Evolutionary conservation across 163 green algal species (phyloP).

Genomic region (Chloromonas sp.): DNA sequence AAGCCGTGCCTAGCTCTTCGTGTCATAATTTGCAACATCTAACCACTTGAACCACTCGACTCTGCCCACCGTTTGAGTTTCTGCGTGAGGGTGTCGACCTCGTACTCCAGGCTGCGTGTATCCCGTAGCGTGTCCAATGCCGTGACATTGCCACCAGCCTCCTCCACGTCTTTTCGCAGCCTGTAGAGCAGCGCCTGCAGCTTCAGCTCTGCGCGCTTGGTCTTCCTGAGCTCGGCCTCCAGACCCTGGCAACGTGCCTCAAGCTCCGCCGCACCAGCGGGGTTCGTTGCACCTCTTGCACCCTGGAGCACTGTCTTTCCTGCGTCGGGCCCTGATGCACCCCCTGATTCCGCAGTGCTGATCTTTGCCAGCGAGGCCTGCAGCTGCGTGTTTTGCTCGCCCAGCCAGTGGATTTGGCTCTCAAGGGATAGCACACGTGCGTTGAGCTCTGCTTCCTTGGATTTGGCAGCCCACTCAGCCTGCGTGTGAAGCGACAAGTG

Average conservation of each 20-base stretch:
- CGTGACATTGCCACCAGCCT: neutral
- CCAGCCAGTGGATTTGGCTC: conserved; percentile 48
- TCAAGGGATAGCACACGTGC: conserved; percentile 46
- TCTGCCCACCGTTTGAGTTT: conserved; percentile 37
- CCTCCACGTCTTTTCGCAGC: conserved; percentile 48
- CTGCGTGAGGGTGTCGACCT: conserved; percentile 45
- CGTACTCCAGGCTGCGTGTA: conserved; percentile 45
- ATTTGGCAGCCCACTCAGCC: conserved; percentile 29
- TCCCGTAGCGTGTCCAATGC: conserved; percentile 36
- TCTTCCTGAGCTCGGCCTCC: conserved; percentile 42
- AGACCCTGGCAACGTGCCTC: conserved; percentile 1
- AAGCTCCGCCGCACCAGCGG: neutral
- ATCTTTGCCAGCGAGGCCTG: neutral
- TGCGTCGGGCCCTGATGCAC: neutral
- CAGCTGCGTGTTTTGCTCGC: conserved; percentile 47
- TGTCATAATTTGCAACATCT: neutral
- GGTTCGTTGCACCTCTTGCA: neutral
- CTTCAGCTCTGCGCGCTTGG: conserved; percentile 50
- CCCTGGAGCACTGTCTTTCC: neutral
- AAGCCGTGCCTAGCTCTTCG: neutral
- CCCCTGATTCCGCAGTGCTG: neutral
- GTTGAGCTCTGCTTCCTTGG: conserved; percentile 51
- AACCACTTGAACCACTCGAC: no score
- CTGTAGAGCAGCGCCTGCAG: conserved; percentile 53
- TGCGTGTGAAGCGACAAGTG: neutral